Evolutionary conservation across 176 grass and related monocot species (phyloP).

Genomic region (Triticum dicoccoides): DNA sequence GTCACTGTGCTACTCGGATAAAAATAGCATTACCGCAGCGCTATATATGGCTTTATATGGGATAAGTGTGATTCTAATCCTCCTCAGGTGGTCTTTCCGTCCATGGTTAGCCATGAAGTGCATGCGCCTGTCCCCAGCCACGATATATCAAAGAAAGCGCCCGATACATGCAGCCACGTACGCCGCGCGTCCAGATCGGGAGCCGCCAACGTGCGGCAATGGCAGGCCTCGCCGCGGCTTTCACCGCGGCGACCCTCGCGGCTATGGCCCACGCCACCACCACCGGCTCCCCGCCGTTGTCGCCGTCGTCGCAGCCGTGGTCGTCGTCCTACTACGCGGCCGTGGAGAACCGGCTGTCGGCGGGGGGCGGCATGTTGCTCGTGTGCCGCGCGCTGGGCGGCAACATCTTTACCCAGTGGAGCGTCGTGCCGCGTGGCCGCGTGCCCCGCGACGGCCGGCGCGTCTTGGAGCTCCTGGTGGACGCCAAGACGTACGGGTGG

Average conservation of each 20-base stretch:
- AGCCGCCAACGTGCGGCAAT: neutral
- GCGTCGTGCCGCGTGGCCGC: slow-evolving; percentile 39
- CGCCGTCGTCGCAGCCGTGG: neutral
- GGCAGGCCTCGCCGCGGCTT: slow-evolving; percentile 30
- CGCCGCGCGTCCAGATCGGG: neutral
- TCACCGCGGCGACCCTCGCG: slow-evolving; percentile 4
- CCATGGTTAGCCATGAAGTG: neutral
- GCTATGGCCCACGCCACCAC: neutral
- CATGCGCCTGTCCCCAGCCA: neutral
- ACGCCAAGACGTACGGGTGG: neutral
- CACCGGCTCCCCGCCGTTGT: neutral
- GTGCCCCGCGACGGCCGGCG: slow-evolving; percentile 25
- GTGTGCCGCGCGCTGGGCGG: slow-evolving; percentile 27
- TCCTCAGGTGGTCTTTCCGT: neutral
- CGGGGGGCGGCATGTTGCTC: slow-evolving; percentile 29
- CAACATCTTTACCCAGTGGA: neutral
- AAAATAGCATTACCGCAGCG: too few relatives aligned
- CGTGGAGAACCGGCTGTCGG: slow-evolving; percentile 32
- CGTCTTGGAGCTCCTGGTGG: slow-evolving; percentile 24
- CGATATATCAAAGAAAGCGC: neutral
- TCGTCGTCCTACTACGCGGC: slow-evolving; percentile 29
- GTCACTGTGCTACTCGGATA: too few relatives aligned
- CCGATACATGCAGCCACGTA: neutral
- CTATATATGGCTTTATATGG: too few relatives aligned
- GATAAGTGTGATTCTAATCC: too few relatives aligned